Evolutionary conservation across 169 alveolate genomes (phyloP), one percentile per base, ranked within the genome.

Genomic region (Ichthyophthirius multifiliis): DNA sequence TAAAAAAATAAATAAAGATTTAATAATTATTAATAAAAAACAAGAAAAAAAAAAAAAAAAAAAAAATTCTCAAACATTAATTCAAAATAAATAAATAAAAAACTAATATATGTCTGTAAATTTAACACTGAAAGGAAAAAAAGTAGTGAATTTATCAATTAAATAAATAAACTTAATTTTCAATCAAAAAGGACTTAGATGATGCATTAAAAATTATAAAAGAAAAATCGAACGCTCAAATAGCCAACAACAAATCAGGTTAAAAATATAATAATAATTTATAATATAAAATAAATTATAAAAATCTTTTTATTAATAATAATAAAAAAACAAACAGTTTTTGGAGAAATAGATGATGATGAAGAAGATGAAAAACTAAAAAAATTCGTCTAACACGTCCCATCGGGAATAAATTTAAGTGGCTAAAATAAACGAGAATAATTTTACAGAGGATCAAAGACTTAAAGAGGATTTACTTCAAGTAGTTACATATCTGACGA

Each of bases 261-360:
- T n/a, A 34, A 16, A 13, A 34, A 55, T 18, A 16, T 10, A 55
- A 55, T 27, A 55, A 34, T 20, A 18, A 16, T 15, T 27, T 39
- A 2, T 55, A 55, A 55, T 2, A 55, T 20, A 27, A 55, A 55
- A 55, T 27, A 55, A 20, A 13, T 5, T 55, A 55, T 55, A 20
- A 27, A 4, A 3, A 1, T 27, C 0, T 27, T 18, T 7, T 55
- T 27, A 55, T 10, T 1, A 9, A 18, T 6, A 15, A 3, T 55
- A 27, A 27, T 13, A 55, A 20, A 18, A 18, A 2, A 55, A 0
- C 15, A 27, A 27, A 15, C 18, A 55, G 71, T 55, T 15, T 55
- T 55, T 23, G 71, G 71, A 55, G 31, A 55, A 13, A 55, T 55
- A 27, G 71, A 55, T 55, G 71, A 55, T 55, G 71, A 55, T 6